Conservation (phyloP, 2,329 filamentous ascomycete genomes). For the Aspergillus latus region DNA sequence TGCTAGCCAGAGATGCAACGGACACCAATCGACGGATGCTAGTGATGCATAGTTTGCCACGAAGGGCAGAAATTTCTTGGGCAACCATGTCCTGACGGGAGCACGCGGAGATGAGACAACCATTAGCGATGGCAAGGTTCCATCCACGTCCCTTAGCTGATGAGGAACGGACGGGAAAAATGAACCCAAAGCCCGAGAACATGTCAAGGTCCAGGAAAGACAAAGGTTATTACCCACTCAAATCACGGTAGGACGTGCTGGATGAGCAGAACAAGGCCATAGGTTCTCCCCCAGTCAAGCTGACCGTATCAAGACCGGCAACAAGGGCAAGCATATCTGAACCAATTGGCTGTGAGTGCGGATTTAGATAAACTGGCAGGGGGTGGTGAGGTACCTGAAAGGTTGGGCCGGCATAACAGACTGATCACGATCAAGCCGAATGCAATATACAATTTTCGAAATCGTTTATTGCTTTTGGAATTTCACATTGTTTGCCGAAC, state of each 20-base stretch:
- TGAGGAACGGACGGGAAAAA: conserved; percentile 7
- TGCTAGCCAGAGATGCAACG: conserved; percentile 18
- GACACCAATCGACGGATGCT: conserved; percentile 33
- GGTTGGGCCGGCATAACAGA: conserved; percentile 13
- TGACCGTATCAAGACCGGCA: conserved; percentile 21
- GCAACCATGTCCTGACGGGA: conserved; percentile 29
- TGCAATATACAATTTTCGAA: conserved; percentile 7
- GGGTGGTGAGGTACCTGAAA: conserved; percentile 18
- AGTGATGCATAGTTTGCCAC: conserved; percentile 36
- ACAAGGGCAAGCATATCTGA: conserved; percentile 15
- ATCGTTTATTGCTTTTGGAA: conserved; percentile 12
- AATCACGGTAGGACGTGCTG: conserved; percentile 10
- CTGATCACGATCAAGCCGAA: conserved; percentile 14
- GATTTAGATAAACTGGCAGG: conserved; percentile 13
- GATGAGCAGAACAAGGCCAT: conserved; percentile 3
- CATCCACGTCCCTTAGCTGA: conserved; percentile 16
- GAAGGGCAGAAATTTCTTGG: conserved; percentile 27
- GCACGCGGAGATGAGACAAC: conserved; percentile 27
- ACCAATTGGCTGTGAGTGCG: conserved; percentile 25
- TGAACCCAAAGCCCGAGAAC: conserved; percentile 11
- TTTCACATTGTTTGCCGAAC: not conserved
- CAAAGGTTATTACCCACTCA: conserved; percentile 21
- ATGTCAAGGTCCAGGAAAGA: conserved; percentile 21
- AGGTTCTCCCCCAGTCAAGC: conserved; percentile 14
- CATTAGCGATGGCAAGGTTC: conserved; percentile 16